Percentiles rank a stretch among this genome's conserved stretches.
These are phyloP conservation scores for Ustilago shanxiensis DNA, from an alignment of 1,284 basidiomycete genomes.

Conservation along the genomic window DNA sequence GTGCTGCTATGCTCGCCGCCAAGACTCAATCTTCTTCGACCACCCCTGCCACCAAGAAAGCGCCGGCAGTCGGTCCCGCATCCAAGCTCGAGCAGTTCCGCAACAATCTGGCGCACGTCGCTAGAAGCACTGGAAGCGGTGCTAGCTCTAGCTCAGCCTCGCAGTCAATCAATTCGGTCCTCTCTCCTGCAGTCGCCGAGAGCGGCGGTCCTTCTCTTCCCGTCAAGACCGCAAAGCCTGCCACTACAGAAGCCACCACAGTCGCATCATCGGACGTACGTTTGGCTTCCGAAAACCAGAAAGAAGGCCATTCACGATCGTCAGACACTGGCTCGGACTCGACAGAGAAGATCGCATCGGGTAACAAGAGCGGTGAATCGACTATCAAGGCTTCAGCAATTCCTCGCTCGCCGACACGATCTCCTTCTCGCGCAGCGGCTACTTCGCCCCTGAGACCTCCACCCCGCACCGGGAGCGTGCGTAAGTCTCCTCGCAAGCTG, in stretches of 20 bases:
- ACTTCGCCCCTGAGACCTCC: conserved; percentile 40
- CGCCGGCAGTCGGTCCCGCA: conserved; percentile 29
- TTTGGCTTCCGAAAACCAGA: conserved; percentile 3
- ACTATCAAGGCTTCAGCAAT: conserved; percentile 53
- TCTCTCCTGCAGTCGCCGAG: conserved; percentile 8
- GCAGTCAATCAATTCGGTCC: conserved; percentile 13
- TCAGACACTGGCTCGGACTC: conserved; percentile 46
- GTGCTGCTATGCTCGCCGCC: conserved; percentile 32
- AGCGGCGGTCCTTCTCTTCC: neutral
- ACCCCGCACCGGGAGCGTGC: conserved; percentile 43
- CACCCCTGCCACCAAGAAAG: conserved; percentile 20
- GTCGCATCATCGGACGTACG: neutral
- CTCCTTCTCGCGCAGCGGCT: conserved; percentile 32
- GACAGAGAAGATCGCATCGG: conserved; percentile 30
- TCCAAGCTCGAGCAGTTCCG: conserved; percentile 53
- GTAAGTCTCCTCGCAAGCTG: conserved; percentile 47
- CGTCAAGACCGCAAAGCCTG: neutral
- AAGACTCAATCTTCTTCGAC: conserved; percentile 27
- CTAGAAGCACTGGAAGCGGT: conserved; percentile 38
- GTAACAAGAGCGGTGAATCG: conserved; percentile 39
- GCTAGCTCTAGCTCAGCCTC: conserved; percentile 31
- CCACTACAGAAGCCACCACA: neutral
- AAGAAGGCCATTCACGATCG: conserved; percentile 1
- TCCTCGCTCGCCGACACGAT: conserved; percentile 46
- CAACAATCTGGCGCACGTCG: conserved; percentile 49